phyloP scores from a whole-genome alignment of 768 basidiomycete species.

The Hortiboletus campestris region DNA sequence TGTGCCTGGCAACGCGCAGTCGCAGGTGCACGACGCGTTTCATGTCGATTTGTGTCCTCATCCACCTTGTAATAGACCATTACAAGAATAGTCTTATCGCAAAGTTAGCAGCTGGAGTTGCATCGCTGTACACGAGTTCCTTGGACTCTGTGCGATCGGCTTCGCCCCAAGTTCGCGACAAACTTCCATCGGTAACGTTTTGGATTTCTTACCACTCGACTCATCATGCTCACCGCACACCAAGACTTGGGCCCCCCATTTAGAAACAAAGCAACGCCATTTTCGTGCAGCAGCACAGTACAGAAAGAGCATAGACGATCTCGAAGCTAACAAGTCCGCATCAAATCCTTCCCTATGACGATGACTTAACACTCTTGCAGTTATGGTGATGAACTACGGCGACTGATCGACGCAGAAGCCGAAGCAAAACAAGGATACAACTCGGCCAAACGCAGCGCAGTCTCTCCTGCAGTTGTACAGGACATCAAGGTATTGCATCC shows the following conservation, averaged over 20 bases:
- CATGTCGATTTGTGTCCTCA: neutral
- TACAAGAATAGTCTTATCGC: constrained; percentile 83
- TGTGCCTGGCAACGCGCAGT: constrained; percentile 94
- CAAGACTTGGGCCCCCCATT: constrained; percentile 73
- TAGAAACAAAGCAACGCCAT: constrained; percentile 80
- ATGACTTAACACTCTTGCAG: constrained; percentile 38
- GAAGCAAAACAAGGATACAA: constrained; percentile 72
- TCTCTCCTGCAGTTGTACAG: constrained; percentile 61
- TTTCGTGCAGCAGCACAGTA: constrained; percentile 89
- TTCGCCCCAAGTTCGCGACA: constrained; percentile 40
- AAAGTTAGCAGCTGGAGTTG: constrained; percentile 74
- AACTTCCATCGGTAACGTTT: constrained; percentile 54
- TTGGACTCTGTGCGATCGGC: constrained; percentile 43
- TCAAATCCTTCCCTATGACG: neutral
- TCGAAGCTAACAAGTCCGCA: constrained; percentile 67
- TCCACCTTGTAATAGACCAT: constrained; percentile 40
- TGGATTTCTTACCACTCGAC: neutral
- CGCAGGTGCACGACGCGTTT: constrained; percentile 49
- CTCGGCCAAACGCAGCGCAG: constrained; percentile 58
- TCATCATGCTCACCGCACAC: constrained; percentile 12
- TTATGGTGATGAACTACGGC: constrained; percentile 85
- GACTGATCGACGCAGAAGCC: constrained; percentile 64
- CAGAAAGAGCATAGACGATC: constrained; percentile 85
- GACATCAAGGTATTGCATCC: constrained; percentile 66
- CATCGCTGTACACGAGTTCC: constrained; percentile 62